These are phyloP conservation scores for Leucocoprinus leucothites DNA, from an alignment of 768 basidiomycete species.

Conservation along the genomic window DNA sequence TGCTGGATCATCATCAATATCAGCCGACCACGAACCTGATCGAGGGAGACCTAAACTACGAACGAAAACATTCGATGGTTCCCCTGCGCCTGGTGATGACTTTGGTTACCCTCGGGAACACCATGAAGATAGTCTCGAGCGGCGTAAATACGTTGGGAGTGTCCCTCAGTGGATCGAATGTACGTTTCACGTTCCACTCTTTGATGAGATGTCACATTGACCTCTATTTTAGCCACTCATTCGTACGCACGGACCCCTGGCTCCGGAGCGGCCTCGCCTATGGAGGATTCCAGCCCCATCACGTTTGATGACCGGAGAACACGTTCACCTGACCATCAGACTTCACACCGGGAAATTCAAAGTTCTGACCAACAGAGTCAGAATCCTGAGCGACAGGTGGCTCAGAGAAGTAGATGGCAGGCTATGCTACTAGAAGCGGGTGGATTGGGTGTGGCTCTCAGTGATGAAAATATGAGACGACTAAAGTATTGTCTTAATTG, in stretches of 20 bases:
- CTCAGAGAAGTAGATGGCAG: constrained; percentile 81
- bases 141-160: constrained; percentile 19
- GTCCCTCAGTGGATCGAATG: constrained; percentile 40
- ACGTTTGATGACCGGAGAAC: constrained; percentile 13
- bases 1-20: constrained; percentile 8
- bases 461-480: constrained; percentile 87
- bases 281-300: constrained; percentile 24
- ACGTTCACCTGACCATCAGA: neutral
- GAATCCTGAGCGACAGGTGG: constrained; percentile 49
- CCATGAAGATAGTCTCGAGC: constrained; percentile 14
- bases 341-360: neutral
- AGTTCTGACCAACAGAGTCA: neutral
- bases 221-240: constrained; percentile 6
- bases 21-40: constrained; percentile 13
- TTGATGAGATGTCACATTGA: neutral
- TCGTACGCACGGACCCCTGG: constrained; percentile 25
- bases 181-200: constrained; percentile 14
- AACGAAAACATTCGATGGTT: constrained; percentile 19
- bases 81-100: constrained; percentile 14
- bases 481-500: constrained; percentile 85
- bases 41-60: constrained; percentile 22
- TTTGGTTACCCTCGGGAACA: constrained; percentile 3
- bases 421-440: constrained; percentile 83
- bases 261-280: constrained; percentile 29
- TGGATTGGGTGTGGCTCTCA: constrained; percentile 82